These are phyloP conservation scores for Hyaloscypha finlandica DNA, from an alignment of 495 filamentous ascomycete genomes.

Conservation along the genomic window DNA sequence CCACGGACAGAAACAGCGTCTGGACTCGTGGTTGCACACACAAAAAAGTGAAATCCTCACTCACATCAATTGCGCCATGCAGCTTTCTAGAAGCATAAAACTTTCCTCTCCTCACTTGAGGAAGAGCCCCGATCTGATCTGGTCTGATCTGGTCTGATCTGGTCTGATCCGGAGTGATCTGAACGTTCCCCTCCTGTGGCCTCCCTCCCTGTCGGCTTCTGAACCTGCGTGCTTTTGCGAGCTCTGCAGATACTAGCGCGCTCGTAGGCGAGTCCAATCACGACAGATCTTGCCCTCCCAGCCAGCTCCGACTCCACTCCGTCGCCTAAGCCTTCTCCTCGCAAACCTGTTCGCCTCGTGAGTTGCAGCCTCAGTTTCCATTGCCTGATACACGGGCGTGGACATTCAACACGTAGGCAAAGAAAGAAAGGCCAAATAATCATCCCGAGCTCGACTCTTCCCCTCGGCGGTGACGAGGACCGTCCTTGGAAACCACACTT, in stretches of 20 bases:
- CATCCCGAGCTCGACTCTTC: not conserved
- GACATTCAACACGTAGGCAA: not conserved
- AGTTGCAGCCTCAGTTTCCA: constrained; percentile 21
- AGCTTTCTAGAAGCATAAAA: not conserved
- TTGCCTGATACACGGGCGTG: constrained; percentile 2
- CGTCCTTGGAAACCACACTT: not conserved
- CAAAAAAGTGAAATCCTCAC: not conserved
- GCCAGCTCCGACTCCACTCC: constrained; percentile 23
- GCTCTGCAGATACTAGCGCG: not conserved
- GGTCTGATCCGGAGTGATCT: no score
- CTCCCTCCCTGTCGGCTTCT: no score
- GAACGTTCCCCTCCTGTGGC: no score
- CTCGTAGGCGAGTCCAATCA: not conserved
- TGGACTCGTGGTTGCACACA: not conserved
- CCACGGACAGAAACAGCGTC: not conserved
- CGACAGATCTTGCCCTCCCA: constrained; percentile 5
- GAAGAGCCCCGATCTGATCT: not conserved
- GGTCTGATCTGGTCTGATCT: no score
- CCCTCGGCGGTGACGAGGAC: constrained; percentile 17
- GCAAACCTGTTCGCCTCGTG: constrained; percentile 6
- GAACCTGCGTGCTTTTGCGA: not conserved
- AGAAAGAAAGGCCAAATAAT: constrained; percentile 13
- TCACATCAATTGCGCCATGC: not conserved
- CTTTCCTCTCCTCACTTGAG: not conserved
- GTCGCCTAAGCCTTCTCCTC: constrained; percentile 9